These are phyloP conservation scores for Dionaea muscipula DNA, from an alignment of 179 eudicot species.

Conservation along the genomic window DNA sequence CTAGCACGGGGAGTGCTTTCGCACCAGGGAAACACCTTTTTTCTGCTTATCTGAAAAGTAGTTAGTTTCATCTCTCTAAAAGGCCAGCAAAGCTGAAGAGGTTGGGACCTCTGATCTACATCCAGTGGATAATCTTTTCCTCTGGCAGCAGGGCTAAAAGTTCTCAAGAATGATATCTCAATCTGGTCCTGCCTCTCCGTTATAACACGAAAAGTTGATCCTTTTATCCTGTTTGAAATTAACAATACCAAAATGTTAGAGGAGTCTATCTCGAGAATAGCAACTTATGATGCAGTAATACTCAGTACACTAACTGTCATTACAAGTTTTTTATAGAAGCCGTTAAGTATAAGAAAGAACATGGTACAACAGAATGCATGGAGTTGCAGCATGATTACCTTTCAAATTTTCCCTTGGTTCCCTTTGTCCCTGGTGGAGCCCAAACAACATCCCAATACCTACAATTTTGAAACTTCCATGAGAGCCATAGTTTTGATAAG, in stretches of 20 bases:
- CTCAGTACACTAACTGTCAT: too few relatives aligned
- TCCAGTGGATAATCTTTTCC: conserved; percentile 30
- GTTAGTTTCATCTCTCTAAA: too few relatives aligned
- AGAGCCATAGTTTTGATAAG: background rate
- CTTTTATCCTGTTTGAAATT: conserved; percentile 25
- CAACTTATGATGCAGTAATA: background rate
- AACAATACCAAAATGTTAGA: background rate
- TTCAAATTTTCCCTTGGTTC: conserved; percentile 29
- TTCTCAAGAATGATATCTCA: conserved; percentile 48
- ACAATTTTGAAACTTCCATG: background rate
- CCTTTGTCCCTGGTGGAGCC: conserved; percentile 30
- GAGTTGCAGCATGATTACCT: conserved; percentile 14
- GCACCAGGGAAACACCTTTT: too few relatives aligned
- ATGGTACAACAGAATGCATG: too few relatives aligned
- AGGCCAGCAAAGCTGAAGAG: background rate
- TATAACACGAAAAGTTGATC: conserved; percentile 28
- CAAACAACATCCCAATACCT: conserved; percentile 46
- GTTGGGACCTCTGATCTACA: conserved; percentile 47
- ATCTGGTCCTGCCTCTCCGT: conserved; percentile 39
- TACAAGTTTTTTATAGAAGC: too few relatives aligned
- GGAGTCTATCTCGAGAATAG: background rate
- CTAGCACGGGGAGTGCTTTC: too few relatives aligned
- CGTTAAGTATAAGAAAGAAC: too few relatives aligned
- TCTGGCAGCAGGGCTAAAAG: conserved; percentile 29
- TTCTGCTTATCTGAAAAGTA: too few relatives aligned